Evolutionary conservation across 2,329 filamentous ascomycete species (phyloP).

Genomic region (Talaromyces sp.): DNA sequence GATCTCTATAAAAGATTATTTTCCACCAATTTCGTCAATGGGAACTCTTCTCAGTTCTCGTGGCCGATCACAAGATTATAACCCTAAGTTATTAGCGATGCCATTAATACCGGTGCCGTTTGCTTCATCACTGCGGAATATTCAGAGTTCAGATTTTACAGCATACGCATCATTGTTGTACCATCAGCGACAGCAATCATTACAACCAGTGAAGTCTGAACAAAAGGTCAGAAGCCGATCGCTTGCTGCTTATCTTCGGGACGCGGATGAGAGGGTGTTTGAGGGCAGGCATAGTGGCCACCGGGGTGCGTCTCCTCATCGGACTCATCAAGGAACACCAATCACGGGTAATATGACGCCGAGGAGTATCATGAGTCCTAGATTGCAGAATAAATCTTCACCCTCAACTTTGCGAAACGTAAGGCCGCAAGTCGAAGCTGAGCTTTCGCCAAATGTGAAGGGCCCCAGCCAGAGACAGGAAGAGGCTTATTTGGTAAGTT

Average conservation of each 20-base stretch:
- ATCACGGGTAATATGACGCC: neutral
- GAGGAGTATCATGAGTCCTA: neutral
- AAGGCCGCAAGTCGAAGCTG: neutral
- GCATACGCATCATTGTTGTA: neutral
- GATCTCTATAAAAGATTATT: neutral
- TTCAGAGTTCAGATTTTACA: neutral
- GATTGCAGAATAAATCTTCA: neutral
- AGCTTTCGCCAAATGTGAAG: neutral
- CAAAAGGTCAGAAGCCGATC: neutral
- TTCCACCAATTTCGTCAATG: neutral
- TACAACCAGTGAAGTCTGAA: neutral
- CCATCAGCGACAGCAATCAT: neutral
- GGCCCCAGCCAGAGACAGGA: neutral
- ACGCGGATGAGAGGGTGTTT: neutral
- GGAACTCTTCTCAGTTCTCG: neutral
- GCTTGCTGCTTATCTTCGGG: neutral
- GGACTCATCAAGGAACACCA: neutral
- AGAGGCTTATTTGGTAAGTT: neutral
- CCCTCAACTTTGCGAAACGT: neutral
- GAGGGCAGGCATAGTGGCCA: neutral
- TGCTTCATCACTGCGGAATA: neutral
- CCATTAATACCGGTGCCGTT: neutral
- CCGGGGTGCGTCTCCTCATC: neutral
- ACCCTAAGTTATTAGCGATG: neutral
- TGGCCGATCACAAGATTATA: neutral